These are phyloP conservation scores for Torulaspora franciscae DNA, from an alignment of 805 yeast species.

Conservation along the genomic window DNA sequence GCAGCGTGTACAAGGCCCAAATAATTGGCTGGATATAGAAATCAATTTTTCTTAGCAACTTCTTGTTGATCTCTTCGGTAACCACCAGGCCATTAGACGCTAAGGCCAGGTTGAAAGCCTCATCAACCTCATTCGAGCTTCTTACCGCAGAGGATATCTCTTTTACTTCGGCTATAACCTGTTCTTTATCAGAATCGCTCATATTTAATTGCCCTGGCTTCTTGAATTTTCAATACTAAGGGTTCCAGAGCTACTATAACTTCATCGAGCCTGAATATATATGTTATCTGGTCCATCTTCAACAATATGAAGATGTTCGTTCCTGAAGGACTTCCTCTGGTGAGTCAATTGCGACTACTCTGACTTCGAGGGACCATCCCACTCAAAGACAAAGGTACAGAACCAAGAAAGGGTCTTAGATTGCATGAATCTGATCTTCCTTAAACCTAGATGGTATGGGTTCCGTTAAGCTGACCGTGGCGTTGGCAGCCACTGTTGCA, in stretches of 20 bases:
- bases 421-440: neutral
- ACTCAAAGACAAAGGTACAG: too few relatives aligned
- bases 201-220: neutral
- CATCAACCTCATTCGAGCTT: constrained; percentile 6
- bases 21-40: constrained; percentile 11
- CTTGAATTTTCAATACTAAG: neutral
- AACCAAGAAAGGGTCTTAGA: neutral
- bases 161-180: neutral
- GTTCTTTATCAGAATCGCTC: neutral
- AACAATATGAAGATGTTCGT: too few relatives aligned
- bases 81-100: constrained; percentile 7
- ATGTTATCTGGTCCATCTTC: neutral
- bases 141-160: neutral
- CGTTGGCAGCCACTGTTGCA: neutral
- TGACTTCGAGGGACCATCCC: too few relatives aligned
- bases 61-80: constrained; percentile 8
- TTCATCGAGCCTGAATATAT: neutral
- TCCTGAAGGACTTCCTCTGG: too few relatives aligned
- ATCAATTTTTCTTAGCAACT: constrained; percentile 10
- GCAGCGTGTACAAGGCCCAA: constrained; percentile 9
- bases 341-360: too few relatives aligned
- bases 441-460: too few relatives aligned
- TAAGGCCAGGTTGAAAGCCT: constrained; percentile 8
- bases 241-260: neutral
- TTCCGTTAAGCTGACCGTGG: neutral